These are phyloP conservation scores for Hortiboletus flavorubellus DNA, from an alignment of 768 basidiomycete species.

Conservation along the genomic window DNA sequence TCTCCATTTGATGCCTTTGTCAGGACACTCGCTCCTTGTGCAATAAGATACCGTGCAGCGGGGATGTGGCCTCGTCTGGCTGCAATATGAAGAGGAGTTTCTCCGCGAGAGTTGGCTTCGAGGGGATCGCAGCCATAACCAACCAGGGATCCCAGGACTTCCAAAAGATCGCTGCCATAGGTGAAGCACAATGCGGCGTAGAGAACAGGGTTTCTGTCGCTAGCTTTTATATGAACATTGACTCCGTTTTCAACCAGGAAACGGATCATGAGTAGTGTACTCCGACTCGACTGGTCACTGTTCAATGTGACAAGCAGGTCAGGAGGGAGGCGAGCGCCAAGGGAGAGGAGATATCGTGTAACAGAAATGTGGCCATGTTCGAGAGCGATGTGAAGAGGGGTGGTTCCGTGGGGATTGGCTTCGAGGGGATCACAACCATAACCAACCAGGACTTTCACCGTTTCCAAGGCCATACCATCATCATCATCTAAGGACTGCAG, in stretches of 20 bases:
- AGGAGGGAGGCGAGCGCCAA: neutral
- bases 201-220: neutral
- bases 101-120: no score
- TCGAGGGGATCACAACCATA: neutral
- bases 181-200: neutral
- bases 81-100: neutral
- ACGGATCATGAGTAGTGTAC: neutral
- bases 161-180: neutral
- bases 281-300: neutral
- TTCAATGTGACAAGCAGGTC: neutral
- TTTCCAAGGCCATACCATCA: no score
- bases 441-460: neutral
- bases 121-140: neutral
- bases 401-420: neutral
- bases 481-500: no score
- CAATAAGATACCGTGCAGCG: neutral
- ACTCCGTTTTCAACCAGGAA: neutral
- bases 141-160: neutral
- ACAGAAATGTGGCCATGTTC: neutral
- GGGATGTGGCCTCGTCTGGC: neutral
- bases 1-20: neutral
- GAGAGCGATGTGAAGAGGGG: neutral
- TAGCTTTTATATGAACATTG: neutral
- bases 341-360: neutral
- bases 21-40: neutral